A percentile compares a stretch with the other conserved stretches of the same genome.
phyloP scores from a whole-genome alignment of 2,329 filamentous ascomycete species.

The Calonectria ilicicola region DNA sequence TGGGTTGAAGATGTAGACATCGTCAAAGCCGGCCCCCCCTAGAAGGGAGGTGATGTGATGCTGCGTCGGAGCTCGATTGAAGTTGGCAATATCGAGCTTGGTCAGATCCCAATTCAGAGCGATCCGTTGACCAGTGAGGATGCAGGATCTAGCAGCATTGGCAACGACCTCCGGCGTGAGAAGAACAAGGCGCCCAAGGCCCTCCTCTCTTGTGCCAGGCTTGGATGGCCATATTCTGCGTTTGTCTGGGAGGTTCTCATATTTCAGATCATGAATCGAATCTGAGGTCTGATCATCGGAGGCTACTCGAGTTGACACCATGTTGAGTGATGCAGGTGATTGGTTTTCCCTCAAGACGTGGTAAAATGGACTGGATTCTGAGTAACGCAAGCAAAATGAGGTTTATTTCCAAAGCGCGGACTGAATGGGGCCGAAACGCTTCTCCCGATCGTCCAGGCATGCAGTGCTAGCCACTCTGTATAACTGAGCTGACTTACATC shows the following conservation, averaged over 20 bases:
- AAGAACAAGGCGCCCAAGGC: constrained; percentile 61
- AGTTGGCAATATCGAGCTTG: constrained; percentile 66
- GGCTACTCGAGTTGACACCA: constrained; percentile 12
- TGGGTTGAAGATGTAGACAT: constrained; percentile 63
- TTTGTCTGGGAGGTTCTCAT: constrained; percentile 56
- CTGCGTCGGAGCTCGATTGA: constrained; percentile 62
- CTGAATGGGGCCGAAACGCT: not conserved
- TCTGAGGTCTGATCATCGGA: not conserved
- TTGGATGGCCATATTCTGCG: constrained; percentile 60
- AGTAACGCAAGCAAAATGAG: not conserved
- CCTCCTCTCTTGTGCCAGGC: constrained; percentile 62
- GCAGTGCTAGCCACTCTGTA: not conserved
- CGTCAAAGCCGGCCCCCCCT: constrained; percentile 60
- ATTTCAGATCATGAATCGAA: constrained; percentile 8
- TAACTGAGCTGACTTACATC: not conserved
- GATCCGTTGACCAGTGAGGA: constrained; percentile 63
- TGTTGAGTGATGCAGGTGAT: not conserved
- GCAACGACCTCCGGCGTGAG: constrained; percentile 65
- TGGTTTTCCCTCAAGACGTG: not conserved
- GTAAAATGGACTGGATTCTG: not conserved
- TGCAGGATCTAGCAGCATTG: constrained; percentile 59
- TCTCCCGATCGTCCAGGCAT: not conserved
- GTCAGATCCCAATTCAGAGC: constrained; percentile 67
- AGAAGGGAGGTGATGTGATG: constrained; percentile 63
- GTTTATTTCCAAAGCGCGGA: not conserved